phyloP scores from a whole-genome alignment of 257 asterid species.

The Gentiana macrophylla region DNA sequence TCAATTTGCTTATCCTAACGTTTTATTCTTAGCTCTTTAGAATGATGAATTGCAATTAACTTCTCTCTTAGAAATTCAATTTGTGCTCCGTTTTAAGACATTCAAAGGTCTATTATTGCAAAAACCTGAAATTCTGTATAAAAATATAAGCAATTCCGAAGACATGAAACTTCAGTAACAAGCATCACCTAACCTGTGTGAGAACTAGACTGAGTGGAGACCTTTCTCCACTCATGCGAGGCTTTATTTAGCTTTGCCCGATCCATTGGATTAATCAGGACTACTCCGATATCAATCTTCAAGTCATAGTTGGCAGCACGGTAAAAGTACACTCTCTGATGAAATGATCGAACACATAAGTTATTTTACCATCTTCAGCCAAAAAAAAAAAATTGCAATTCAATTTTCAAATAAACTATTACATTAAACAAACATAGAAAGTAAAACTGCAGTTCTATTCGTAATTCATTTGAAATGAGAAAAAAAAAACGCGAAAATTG shows the following conservation, averaged over 20 bases:
- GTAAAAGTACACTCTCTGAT: conserved; percentile 17
- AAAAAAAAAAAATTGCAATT: neutral
- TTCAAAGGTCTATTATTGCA: no score
- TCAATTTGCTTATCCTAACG: no score
- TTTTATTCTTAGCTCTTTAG: no score
- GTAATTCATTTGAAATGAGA: neutral
- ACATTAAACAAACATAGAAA: neutral
- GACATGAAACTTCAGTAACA: neutral
- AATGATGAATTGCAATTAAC: no score
- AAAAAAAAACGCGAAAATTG: no score
- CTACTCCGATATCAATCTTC: conserved; percentile 26
- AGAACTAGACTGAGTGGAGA: conserved; percentile 38
- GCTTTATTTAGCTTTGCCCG: conserved; percentile 20
- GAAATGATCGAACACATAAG: neutral
- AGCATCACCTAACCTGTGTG: conserved; percentile 34
- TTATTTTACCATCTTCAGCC: neutral
- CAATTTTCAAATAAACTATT: neutral
- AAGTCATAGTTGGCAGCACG: conserved; percentile 24
- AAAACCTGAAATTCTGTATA: no score
- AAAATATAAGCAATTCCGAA: neutral
- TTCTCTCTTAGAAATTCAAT: no score
- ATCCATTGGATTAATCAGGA: conserved; percentile 16
- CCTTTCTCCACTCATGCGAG: conserved; percentile 43
- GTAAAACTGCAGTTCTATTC: neutral
- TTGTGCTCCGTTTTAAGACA: no score